Evolutionary conservation across 2,329 filamentous ascomycete genomes (phyloP), one percentile per base, ranked within the genome.

Genomic region (Akanthomyces muscarius): DNA sequence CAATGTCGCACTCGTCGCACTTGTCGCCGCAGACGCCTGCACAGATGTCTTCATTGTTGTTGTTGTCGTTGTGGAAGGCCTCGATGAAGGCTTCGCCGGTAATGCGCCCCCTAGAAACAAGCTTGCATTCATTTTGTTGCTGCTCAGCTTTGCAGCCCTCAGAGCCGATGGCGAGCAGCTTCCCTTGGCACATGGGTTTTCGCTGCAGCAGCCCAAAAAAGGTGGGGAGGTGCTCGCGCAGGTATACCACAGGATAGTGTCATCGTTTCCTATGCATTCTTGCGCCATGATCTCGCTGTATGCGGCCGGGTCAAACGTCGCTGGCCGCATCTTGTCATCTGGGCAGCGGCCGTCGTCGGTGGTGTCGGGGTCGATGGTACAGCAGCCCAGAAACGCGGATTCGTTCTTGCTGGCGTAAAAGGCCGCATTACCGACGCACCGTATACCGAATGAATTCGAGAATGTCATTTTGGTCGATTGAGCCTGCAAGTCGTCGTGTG

Each of bases 311-410:
- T 71, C 65, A 57, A 76, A 78, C 5, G 71, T 72, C 10, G 72
- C 65, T 1, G 69, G 47, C 13, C 55, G 61, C 23, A 77, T 58
- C 48, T 71, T 63, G 2, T 66, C 64, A 10, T 69, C 66, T 1
- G 75, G 75, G 60, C 77, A 79, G 42, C 63, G 47, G 42, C 76
- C 76, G 23, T 68, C 67, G 38, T 66, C 67, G 8, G 62, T 64
- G 25, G 67, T 63, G 67, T 73, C 76, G 2, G 77, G 76, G 58
- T 79, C 66, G 41, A 68, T 67, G 42, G 69, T 68, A 67, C 78
- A 80, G 65, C 78, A 80, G 14, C 78, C 78, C 47, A 80, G 61
- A 66, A 79, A 80, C 36, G 72, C 72, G 3, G 66, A 65, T 4
- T 64, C 65, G 38, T 71, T 71, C 1, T 69, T 67, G 4, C 64